Evolutionary conservation across 2,329 filamentous ascomycete species (phyloP).

Genomic region (Colletotrichum euphorbiae): DNA sequence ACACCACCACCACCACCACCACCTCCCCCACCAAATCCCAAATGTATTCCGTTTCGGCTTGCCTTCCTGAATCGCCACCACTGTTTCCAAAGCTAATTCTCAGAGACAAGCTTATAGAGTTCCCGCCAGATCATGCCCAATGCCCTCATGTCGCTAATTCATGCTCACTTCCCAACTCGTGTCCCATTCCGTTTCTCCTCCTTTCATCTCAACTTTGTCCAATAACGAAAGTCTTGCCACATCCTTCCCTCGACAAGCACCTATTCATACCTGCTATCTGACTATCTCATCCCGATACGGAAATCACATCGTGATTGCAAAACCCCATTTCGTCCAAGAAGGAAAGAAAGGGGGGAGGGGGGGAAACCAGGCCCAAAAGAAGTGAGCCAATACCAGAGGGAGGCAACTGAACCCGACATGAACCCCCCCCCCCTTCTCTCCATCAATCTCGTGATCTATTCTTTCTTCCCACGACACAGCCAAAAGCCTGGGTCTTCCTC

Average conservation of each 20-base stretch:
- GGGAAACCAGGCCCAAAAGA: neutral
- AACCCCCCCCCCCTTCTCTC: neutral
- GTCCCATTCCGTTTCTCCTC: neutral
- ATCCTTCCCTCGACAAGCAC: neutral
- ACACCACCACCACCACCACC: constrained; percentile 3
- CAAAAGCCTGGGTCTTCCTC: constrained; percentile 8
- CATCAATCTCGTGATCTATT: neutral
- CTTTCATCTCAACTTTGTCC: constrained; percentile 9
- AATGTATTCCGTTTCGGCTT: constrained; percentile 7
- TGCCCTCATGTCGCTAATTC: neutral
- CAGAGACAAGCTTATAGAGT: neutral
- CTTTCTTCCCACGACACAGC: neutral
- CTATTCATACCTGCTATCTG: no score
- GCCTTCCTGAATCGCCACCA: constrained; percentile 7
- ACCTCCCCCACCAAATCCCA: no score
- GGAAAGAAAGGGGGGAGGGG: no score
- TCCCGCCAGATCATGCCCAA: neutral
- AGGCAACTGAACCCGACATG: constrained; percentile 10
- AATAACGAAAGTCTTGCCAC: constrained; percentile 9
- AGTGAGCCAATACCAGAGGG: neutral
- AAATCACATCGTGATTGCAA: neutral
- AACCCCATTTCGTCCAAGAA: neutral
- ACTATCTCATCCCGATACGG: neutral
- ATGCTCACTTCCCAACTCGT: neutral
- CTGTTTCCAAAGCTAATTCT: constrained; percentile 3